Percentiles rank a stretch among this genome's conserved stretches.
Evolutionary conservation across 495 filamentous ascomycete genomes (phyloP).

Genomic region (Trichocladium uniseriatum): DNA sequence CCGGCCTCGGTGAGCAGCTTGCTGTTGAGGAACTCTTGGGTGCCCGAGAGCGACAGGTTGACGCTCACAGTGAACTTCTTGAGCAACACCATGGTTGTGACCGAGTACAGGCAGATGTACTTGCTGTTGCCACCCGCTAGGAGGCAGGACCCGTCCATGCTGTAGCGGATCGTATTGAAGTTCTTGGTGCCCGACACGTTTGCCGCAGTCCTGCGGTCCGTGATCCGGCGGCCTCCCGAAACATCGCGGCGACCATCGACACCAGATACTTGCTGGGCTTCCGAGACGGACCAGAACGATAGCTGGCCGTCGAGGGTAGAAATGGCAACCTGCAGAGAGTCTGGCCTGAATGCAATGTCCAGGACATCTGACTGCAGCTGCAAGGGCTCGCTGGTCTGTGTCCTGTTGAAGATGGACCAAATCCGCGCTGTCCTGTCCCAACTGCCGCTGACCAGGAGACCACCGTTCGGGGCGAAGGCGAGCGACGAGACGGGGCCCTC

Average conservation of each 20-base stretch:
- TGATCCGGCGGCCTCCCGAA: conserved; percentile 79
- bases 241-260: conserved; percentile 86
- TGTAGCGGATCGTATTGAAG: conserved; percentile 82
- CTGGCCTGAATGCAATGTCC: conserved; percentile 77
- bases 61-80: conserved; percentile 92
- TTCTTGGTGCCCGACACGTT: conserved; percentile 81
- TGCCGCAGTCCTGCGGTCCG: conserved; percentile 81
- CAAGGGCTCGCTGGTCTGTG: conserved; percentile 89
- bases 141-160: conserved; percentile 81
- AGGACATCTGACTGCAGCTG: conserved; percentile 85
- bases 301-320: conserved; percentile 89
- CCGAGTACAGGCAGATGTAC: conserved; percentile 93
- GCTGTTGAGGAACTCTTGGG: conserved; percentile 93
- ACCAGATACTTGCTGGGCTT: conserved; percentile 70
- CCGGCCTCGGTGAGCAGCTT: conserved; percentile 84
- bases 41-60: conserved; percentile 88
- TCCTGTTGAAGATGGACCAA: conserved; percentile 88
- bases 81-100: conserved; percentile 75
- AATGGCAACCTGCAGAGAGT: conserved; percentile 82
- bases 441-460: conserved; percentile 74
- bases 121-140: conserved; percentile 92
- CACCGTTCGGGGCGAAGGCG: conserved; percentile 78
- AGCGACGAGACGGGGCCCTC: conserved; percentile 86
- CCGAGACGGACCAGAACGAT: conserved; percentile 87
- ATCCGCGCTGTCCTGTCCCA: conserved; percentile 94